phyloP scores from a whole-genome alignment of 2,329 filamentous ascomycete species.

The Diaporthe caulivora region DNA sequence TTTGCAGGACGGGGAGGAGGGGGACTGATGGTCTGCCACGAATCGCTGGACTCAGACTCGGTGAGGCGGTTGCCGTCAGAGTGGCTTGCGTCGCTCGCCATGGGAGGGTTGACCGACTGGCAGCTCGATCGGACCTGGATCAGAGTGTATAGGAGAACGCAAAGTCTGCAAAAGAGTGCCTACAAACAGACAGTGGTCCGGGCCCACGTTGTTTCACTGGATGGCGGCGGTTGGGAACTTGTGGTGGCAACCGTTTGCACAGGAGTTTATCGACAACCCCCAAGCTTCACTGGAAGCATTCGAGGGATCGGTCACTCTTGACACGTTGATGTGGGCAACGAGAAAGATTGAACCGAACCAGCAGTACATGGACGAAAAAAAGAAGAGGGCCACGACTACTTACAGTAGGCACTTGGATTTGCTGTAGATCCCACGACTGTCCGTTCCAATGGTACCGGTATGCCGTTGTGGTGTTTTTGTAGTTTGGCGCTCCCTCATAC shows the following conservation, averaged over 20 bases:
- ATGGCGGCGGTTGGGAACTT: not conserved
- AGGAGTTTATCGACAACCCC: not conserved
- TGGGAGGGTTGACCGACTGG: conserved; percentile 11
- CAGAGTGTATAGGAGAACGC: not conserved
- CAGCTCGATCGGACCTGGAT: not conserved
- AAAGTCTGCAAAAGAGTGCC: not conserved
- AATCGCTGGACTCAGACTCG: conserved; percentile 27
- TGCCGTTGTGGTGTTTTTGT: conserved; percentile 43
- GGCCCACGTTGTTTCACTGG: not conserved
- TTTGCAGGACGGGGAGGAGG: not conserved
- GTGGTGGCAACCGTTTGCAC: no score
- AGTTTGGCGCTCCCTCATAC: conserved; percentile 56
- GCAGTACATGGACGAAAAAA: conserved; percentile 20
- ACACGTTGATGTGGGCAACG: not conserved
- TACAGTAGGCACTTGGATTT: conserved; percentile 48
- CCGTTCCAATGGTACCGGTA: conserved; percentile 58
- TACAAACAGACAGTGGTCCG: not conserved
- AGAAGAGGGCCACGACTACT: conserved; percentile 43
- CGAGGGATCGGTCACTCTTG: not conserved
- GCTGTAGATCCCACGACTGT: conserved; percentile 52
- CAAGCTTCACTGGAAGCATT: conserved; percentile 17
- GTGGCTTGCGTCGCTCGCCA: conserved; percentile 3
- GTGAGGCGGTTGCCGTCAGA: not conserved
- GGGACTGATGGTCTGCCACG: conserved; percentile 16
- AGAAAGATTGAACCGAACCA: not conserved